Evolutionary conservation across 2,329 filamentous ascomycete genomes (phyloP).

Genomic region (Tolypocladium paradoxum): DNA sequence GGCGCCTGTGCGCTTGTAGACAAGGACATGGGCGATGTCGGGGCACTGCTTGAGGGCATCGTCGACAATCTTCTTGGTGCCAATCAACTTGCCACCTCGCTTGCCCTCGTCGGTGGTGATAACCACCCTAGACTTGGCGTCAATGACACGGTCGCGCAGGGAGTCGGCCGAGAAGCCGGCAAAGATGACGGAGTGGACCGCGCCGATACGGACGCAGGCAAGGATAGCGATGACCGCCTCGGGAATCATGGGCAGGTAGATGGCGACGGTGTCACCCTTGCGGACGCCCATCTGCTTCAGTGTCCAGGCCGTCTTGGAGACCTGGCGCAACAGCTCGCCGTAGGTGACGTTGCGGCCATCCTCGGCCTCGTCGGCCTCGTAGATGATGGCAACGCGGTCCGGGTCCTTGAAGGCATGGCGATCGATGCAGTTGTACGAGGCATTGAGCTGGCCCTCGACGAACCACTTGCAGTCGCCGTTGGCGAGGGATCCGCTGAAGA

Average conservation of each 20-base stretch:
- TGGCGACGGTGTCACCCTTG: conserved; percentile 94
- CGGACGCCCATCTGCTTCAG: conserved; percentile 92
- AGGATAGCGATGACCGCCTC: conserved; percentile 88
- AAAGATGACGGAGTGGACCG: conserved; percentile 94
- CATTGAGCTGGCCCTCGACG: conserved; percentile 84
- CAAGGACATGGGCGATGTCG: conserved; percentile 71
- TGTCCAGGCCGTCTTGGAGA: conserved; percentile 76
- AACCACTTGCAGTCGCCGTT: conserved; percentile 92
- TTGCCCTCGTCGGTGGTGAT: conserved; percentile 97
- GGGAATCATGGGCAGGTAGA: conserved; percentile 98
- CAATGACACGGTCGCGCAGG: conserved; percentile 85
- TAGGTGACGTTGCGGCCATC: conserved; percentile 90
- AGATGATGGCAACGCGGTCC: conserved; percentile 90
- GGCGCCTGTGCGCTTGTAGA: conserved; percentile 90
- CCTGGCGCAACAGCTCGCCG: conserved; percentile 82
- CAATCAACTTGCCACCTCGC: conserved; percentile 92
- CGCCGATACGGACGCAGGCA: conserved; percentile 84
- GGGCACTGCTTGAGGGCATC: conserved; percentile 95
- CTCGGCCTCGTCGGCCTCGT: conserved; percentile 85
- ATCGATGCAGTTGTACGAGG: conserved; percentile 95
- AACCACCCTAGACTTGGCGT: conserved; percentile 83
- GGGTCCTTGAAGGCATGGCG: conserved; percentile 94
- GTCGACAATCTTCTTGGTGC: conserved; percentile 98
- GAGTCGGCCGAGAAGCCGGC: conserved; percentile 96
- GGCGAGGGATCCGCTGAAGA: conserved; percentile 62